These are phyloP conservation scores for Penicillium vulpinum DNA, from an alignment of 2,329 filamentous ascomycete species.

Conservation along the genomic window DNA sequence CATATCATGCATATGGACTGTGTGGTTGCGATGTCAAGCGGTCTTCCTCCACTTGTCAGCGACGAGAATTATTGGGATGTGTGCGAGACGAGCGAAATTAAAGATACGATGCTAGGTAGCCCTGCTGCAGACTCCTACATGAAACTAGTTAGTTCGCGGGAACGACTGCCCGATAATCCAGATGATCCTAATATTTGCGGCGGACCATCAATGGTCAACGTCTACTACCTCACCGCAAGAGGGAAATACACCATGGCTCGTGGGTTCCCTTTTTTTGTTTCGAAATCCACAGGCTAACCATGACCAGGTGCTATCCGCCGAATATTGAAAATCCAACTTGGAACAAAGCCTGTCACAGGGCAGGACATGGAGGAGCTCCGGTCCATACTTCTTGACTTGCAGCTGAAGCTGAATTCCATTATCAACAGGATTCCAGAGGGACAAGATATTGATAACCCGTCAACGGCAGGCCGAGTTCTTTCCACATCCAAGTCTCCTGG, in stretches of 20 bases:
- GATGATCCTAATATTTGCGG: slow-evolving; percentile 46
- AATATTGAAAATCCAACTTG: slow-evolving; percentile 47
- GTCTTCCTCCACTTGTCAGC: slow-evolving; percentile 48
- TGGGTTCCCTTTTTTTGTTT: slow-evolving; percentile 26
- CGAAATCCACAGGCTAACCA: slow-evolving; percentile 2
- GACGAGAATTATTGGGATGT: slow-evolving; percentile 53
- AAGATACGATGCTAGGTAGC: slow-evolving; percentile 46
- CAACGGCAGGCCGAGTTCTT: slow-evolving; percentile 20
- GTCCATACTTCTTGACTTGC: slow-evolving; percentile 43
- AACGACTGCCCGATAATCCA: slow-evolving; percentile 41
- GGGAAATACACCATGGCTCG: slow-evolving; percentile 50
- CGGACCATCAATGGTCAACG: slow-evolving; percentile 43
- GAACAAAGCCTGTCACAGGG: slow-evolving; percentile 45
- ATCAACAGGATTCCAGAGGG: slow-evolving; percentile 45
- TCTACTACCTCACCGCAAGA: slow-evolving; percentile 45
- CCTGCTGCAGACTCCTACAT: slow-evolving; percentile 41
- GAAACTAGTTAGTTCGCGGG: slow-evolving; percentile 32
- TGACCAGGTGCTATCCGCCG: slow-evolving; percentile 42
- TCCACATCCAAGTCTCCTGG: slow-evolving; percentile 35
- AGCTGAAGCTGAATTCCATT: slow-evolving; percentile 43
- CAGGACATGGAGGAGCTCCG: slow-evolving; percentile 48
- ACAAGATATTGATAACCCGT: slow-evolving; percentile 22
- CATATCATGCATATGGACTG: slow-evolving; percentile 52
- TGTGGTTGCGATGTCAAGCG: slow-evolving; percentile 52
- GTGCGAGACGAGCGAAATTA: slow-evolving; percentile 48